These are phyloP conservation scores for Vicia faba DNA, from an alignment of 306 rosid species.

Conservation along the genomic window DNA sequence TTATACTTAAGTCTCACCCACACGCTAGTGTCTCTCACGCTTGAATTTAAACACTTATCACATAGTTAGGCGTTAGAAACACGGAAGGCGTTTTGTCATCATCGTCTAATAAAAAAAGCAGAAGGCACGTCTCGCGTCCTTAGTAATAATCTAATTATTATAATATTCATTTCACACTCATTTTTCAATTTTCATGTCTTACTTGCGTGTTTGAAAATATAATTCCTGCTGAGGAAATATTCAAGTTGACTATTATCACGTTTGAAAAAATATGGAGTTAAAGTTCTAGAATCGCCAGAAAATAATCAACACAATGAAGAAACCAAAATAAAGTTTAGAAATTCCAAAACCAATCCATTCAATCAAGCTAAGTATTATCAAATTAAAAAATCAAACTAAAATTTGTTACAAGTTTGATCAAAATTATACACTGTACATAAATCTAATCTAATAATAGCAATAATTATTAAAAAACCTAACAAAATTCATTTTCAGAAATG, in stretches of 20 bases:
- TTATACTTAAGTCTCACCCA: no score
- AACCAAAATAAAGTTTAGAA: neutral
- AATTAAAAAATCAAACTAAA: neutral
- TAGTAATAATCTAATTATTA: no score
- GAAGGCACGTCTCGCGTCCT: no score
- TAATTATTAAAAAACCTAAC: no score
- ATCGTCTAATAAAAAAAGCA: no score
- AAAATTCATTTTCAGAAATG: neutral
- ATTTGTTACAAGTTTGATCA: slow-evolving; percentile 30
- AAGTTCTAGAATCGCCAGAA: neutral
- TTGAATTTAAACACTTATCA: no score
- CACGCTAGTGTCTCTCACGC: neutral
- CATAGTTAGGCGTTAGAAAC: no score
- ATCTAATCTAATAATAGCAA: neutral
- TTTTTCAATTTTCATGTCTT: no score
- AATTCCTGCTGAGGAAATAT: neutral
- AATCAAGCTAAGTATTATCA: neutral
- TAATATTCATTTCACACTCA: no score
- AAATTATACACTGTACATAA: no score
- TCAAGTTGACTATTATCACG: neutral
- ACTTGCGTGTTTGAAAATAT: no score
- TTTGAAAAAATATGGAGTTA: slow-evolving; percentile 12
- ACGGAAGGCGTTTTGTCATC: no score
- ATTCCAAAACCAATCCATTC: neutral
- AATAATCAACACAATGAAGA: neutral